These are phyloP conservation scores for Myxozyma nipponensis DNA, from an alignment of 805 yeast species.

Conservation along the genomic window DNA sequence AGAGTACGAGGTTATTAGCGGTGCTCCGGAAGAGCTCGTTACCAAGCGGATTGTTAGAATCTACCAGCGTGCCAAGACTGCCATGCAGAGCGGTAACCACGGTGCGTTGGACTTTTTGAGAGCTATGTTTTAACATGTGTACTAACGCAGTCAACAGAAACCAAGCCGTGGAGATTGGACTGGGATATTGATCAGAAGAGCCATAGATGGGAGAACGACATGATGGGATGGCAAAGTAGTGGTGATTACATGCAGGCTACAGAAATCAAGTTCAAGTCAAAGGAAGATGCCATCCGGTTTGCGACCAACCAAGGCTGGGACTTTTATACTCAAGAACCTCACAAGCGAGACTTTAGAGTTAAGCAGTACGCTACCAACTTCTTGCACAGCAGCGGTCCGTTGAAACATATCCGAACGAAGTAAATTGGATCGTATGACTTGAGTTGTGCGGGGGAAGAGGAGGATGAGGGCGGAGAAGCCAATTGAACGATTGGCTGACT, in stretches of 20 bases:
- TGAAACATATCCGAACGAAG: conserved; percentile 27
- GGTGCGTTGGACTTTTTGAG: conserved; percentile 25
- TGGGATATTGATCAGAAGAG: conserved; percentile 78
- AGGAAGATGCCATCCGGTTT: conserved; percentile 72
- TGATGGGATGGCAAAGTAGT: conserved; percentile 78
- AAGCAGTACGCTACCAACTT: conserved; percentile 40
- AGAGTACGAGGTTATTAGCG: conserved; percentile 59
- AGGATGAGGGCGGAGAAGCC: no score
- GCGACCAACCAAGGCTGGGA: conserved; percentile 82
- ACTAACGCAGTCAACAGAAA: conserved; percentile 24
- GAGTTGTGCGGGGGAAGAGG: no score
- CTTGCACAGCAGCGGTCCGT: conserved; percentile 25
- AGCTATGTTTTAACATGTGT: neutral
- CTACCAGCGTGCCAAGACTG: conserved; percentile 70
- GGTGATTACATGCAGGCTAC: conserved; percentile 80
- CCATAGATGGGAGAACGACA: conserved; percentile 84
- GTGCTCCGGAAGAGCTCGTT: conserved; percentile 67
- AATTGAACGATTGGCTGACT: no score
- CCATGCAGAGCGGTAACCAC: conserved; percentile 67
- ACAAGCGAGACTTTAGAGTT: conserved; percentile 64
- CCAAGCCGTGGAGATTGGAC: conserved; percentile 64
- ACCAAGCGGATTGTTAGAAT: conserved; percentile 69
- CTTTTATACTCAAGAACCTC: conserved; percentile 77
- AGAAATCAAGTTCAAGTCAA: conserved; percentile 64
- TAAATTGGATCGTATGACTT: no score